Evolutionary conservation across 495 filamentous ascomycete species (phyloP), one percentile per base, ranked within the genome.

Genomic region (Trichoderma erinaceum): DNA sequence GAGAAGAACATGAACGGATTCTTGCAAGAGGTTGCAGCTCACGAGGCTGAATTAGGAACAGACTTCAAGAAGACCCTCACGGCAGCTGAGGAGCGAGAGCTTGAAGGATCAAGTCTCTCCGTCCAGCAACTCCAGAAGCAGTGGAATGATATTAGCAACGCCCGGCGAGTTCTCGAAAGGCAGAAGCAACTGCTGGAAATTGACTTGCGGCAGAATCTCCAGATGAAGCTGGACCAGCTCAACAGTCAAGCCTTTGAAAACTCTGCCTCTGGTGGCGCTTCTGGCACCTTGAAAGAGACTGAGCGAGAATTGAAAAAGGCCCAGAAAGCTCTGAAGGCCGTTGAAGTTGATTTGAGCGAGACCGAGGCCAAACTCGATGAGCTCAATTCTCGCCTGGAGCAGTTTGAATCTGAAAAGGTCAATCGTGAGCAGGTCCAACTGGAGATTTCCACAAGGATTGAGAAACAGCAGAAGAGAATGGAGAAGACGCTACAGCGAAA

Each of bases 11-110:
- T 97, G 71, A 90, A 89, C 68, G 86, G 89, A 65, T 78, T 94
- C 52, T 86, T 86, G 63, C 89, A 92, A 63, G 89, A 91, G 69
- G 83, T 93, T 67, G 81, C 75, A 41, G 86, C 89, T 0, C 89
- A 92, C 71, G 85, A 93, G 73, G 83, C 86, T 13, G 95, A 99
- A 75, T 75, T 97, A 64, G 83, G 83, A 0, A 90, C 92, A 4
- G 88, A 93, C 18, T 98, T 97, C 82, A 96, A 96, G 79, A 98
- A 97, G 74, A 86, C 90, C 21, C 83, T 99, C 29, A 90, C 89
- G 21, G 82, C 83, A 12, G 86, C 88, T 29, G 95, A 99, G 78
- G 96, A 98, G 76, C 82, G 83, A 41, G 87, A 85, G 71, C 82
- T 99, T 4, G 91, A 96, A 69, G 80, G 80, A 13, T 85, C 97